Percentiles rank a stretch among this genome's conserved stretches.
Conservation (phyloP, 2,329 filamentous ascomycete species). For the Venturia effusa region DNA sequence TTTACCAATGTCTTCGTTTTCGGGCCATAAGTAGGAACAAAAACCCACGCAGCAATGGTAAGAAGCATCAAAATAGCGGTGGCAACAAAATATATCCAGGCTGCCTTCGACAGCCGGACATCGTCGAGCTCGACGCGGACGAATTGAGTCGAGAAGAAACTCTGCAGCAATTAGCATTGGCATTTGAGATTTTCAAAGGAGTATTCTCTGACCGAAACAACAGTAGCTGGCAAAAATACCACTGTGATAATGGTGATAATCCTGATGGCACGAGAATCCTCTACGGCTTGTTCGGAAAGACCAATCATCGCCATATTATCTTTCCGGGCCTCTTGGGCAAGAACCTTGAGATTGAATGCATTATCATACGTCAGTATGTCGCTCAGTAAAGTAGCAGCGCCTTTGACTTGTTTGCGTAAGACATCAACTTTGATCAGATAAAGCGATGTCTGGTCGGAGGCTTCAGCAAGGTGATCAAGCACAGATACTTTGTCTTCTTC, state of each 20-base stretch:
- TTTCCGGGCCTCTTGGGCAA: slow-evolving; percentile 13
- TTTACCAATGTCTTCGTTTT: too few species aligned
- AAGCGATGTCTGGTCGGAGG: not conserved
- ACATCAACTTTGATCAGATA: not conserved
- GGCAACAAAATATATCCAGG: not conserved
- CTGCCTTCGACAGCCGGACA: not conserved
- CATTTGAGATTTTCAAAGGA: not conserved
- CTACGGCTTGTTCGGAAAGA: slow-evolving; percentile 15
- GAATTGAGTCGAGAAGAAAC: not conserved
- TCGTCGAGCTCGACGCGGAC: not conserved
- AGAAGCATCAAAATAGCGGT: not conserved
- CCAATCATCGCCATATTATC: slow-evolving; percentile 14
- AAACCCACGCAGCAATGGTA: not conserved
- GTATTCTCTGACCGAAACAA: not conserved
- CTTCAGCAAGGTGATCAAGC: not conserved
- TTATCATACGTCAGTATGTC: slow-evolving; percentile 12
- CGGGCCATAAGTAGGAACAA: too few species aligned
- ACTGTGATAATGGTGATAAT: slow-evolving; percentile 17
- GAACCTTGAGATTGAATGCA: slow-evolving; percentile 13
- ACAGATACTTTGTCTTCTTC: not conserved
- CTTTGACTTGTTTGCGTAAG: slow-evolving; percentile 6
- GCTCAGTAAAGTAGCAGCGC: not conserved
- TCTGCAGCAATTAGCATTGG: not conserved
- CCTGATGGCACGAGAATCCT: slow-evolving; percentile 17
- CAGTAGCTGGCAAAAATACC: slow-evolving; percentile 15